Conservation (phyloP, 1,284 basidiomycete genomes). For the Hypsizygus ulmarius region DNA sequence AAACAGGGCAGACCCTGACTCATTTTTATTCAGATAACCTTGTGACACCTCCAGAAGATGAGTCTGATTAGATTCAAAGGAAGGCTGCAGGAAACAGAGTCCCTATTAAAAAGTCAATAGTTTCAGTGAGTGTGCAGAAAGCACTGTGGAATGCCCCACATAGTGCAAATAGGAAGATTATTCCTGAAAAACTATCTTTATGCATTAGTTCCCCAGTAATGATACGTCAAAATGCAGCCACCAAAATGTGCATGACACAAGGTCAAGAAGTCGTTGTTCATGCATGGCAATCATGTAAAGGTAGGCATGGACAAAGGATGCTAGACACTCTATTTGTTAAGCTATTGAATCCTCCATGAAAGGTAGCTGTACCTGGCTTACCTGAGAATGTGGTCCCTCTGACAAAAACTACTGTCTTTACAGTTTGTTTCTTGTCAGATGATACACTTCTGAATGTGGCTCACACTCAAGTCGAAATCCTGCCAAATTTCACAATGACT, state of each 20-base stretch:
- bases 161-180: conserved; percentile 13
- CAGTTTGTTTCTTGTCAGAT: conserved; percentile 26
- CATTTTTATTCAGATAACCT: conserved; percentile 25
- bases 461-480: conserved; percentile 30
- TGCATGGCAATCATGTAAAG: conserved; percentile 20
- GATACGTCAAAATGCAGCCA: conserved; percentile 28
- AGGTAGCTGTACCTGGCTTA: conserved; percentile 32
- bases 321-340: conserved; percentile 37
- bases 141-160: conserved; percentile 20
- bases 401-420: conserved; percentile 12
- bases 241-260: conserved; percentile 31
- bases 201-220: conserved; percentile 34
- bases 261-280: conserved; percentile 30
- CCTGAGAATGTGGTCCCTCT: conserved; percentile 40
- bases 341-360: conserved; percentile 22
- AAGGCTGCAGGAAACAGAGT: conserved; percentile 2
- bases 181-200: conserved; percentile 26
- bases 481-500: conserved; percentile 32
- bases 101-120: not conserved
- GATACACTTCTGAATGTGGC: conserved; percentile 22
- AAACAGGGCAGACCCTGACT: conserved; percentile 22
- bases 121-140: conserved; percentile 11
- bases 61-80: not conserved
- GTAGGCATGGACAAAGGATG: conserved; percentile 11
- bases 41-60: conserved; percentile 10